Base-by-base conservation (phyloP, 1,139 yeast genomes). In the Scheffersomyces quercinus region DNA sequence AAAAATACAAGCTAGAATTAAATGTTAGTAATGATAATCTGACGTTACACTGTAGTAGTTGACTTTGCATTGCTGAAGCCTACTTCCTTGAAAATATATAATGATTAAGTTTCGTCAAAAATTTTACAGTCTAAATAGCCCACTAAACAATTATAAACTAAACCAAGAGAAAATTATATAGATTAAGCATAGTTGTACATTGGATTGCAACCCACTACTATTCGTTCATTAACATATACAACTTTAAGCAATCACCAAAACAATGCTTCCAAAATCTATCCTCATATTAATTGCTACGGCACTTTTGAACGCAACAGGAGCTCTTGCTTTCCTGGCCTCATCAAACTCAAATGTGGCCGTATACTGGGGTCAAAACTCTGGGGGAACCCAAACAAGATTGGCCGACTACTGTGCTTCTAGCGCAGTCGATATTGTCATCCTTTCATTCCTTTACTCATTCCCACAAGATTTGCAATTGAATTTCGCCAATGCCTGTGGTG, bases 331-430 rank as follows among this genome's bases (percentile, higher is more conserved):
- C 43, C 33, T 44, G 4, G 42, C 51, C 7, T 34, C 42, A 24
- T 50, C 41, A 5, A 47, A 48, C 41, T 44, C 40, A 42, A 49
- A 52, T 54, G 81, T 88, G 38, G 96, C 85, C 28, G 77, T 88
- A 12, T 89, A 89, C 67, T 90, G 97, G 97, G 97, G 97, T 37
- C 97, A 90, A 67, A 81, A 83, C 58, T 83, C 95, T 13, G 86
- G 81, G 29, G 89, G 89, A n/a, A 60, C 80, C 35, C 96, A 90
- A 63, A 71, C 80, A 48, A 62, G 78, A 12, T 73, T 91, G 45
- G 72, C 83, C 6, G 65, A 73, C 45, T 88, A 89, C 69, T 91
- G 97, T 71, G 72, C 77, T 44, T 75, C 81, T 32, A 78, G 78
- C 46, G 75, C 82, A 39, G 86, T 83, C 31, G 97, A 89, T 57